Percentiles rank a stretch among this genome's conserved stretches.
Evolutionary conservation across 306 rosid genomes (phyloP).

Genomic region (Castanea crenata): DNA sequence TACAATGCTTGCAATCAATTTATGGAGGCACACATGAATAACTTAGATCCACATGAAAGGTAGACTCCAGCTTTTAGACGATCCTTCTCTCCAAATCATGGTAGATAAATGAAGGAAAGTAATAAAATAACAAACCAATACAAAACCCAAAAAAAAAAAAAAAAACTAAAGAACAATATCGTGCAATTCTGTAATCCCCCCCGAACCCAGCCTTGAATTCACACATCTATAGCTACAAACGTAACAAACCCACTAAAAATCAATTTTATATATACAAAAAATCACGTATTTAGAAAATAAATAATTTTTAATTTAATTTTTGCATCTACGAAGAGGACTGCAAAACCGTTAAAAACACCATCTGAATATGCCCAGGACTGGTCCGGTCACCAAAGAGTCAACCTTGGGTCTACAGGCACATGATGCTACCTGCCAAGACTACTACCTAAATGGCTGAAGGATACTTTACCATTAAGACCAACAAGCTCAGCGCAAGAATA

Average conservation of each 20-base stretch:
- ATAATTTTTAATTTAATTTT: background rate
- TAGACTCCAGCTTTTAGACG: too few relatives aligned
- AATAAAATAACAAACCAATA: too few relatives aligned
- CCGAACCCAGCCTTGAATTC: background rate
- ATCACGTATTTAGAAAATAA: background rate
- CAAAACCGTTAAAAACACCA: background rate
- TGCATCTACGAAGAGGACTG: background rate
- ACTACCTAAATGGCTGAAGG: background rate
- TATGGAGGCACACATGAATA: too few relatives aligned
- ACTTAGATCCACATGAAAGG: too few relatives aligned
- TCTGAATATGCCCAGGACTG: background rate
- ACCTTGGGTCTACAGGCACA: background rate
- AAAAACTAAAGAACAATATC: background rate
- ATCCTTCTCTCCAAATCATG: too few relatives aligned
- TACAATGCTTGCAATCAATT: too few relatives aligned
- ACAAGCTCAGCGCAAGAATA: background rate
- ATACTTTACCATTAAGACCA: background rate
- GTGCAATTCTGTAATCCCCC: background rate
- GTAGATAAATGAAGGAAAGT: too few relatives aligned
- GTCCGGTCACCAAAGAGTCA: background rate
- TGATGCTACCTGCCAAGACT: background rate
- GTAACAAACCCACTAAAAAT: background rate
- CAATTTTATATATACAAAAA: background rate
- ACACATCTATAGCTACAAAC: background rate
- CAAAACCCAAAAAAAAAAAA: too few relatives aligned